A percentile compares a stretch with the other conserved stretches of the same genome.
Evolutionary conservation across 2,329 filamentous ascomycete species (phyloP).

Genomic region (Didymella pinodella): DNA sequence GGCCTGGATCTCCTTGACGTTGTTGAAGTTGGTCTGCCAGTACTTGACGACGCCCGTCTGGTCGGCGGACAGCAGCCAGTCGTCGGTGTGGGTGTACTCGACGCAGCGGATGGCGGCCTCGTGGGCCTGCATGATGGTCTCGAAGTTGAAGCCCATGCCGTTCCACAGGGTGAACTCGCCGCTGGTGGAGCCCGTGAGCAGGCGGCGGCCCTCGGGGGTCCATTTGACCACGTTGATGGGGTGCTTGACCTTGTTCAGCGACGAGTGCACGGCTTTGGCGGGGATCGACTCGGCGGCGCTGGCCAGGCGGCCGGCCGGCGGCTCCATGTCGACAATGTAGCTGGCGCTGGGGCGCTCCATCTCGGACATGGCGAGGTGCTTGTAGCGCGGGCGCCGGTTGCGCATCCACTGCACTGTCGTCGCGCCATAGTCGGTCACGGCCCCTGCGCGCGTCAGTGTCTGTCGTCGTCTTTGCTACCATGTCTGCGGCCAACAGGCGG

Average conservation of each 20-base stretch:
- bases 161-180: constrained; percentile 99
- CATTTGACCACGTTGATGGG: constrained; percentile 96
- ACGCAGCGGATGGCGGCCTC: constrained; percentile 84
- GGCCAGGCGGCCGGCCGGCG: constrained; percentile 77
- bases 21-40: constrained; percentile 99
- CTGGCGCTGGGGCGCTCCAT: constrained; percentile 84
- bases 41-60: constrained; percentile 97
- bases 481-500: background rate
- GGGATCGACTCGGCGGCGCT: constrained; percentile 87
- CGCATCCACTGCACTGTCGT: constrained; percentile 92
- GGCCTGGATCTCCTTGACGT: constrained; percentile 91
- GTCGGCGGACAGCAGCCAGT: constrained; percentile 96
- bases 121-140: constrained; percentile 98
- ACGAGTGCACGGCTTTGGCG: constrained; percentile 96
- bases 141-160: constrained; percentile 98
- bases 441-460: constrained; percentile 62
- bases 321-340: constrained; percentile 92
- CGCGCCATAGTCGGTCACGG: constrained; percentile 91
- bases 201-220: constrained; percentile 92
- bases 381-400: constrained; percentile 78
- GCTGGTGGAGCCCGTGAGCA: constrained; percentile 93
- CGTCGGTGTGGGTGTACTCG: constrained; percentile 91
- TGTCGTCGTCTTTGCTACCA: too few relatives aligned
- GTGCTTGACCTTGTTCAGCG: constrained; percentile 96
- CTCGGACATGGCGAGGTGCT: constrained; percentile 75